A percentile compares a stretch with the other conserved stretches of the same genome.
phyloP scores from a whole-genome alignment of 2,329 filamentous ascomycete genomes.

The Penicillium sclerotiorum region DNA sequence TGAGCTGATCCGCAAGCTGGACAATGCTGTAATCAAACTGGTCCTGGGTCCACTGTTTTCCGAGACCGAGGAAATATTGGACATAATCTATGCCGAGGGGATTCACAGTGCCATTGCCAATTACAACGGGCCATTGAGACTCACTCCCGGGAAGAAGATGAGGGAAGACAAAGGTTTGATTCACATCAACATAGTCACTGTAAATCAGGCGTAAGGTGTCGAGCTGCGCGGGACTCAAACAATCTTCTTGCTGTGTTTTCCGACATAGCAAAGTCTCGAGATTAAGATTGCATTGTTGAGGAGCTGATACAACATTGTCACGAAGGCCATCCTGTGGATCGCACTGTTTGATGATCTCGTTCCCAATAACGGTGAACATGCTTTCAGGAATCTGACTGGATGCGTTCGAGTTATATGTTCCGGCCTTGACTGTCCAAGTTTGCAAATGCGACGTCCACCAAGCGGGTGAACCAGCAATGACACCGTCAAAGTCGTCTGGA shows the following conservation, averaged over 20 bases:
- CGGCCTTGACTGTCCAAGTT: not conserved
- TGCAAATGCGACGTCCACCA: constrained; percentile 1
- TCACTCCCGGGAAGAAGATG: not conserved
- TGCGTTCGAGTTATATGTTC: not conserved
- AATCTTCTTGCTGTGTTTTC: not conserved
- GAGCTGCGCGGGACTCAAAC: not conserved
- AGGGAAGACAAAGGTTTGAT: not conserved
- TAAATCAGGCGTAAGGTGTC: not conserved
- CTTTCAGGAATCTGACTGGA: not conserved
- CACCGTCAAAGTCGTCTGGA: not conserved
- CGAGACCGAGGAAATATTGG: not conserved
- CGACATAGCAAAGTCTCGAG: not conserved
- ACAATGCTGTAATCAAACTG: not conserved
- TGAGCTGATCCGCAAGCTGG: not conserved
- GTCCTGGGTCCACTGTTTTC: not conserved
- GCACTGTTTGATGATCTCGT: not conserved
- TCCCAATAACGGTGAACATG: not conserved
- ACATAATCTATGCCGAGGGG: not conserved
- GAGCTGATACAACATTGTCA: not conserved
- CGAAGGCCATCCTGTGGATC: not conserved
- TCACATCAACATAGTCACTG: not conserved
- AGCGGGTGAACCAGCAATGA: not conserved
- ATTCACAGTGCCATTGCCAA: not conserved
- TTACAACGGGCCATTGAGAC: not conserved
- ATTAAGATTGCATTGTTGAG: not conserved